Evolutionary conservation across 768 basidiomycete genomes (phyloP).

Genomic region (Mycena indigotica): DNA sequence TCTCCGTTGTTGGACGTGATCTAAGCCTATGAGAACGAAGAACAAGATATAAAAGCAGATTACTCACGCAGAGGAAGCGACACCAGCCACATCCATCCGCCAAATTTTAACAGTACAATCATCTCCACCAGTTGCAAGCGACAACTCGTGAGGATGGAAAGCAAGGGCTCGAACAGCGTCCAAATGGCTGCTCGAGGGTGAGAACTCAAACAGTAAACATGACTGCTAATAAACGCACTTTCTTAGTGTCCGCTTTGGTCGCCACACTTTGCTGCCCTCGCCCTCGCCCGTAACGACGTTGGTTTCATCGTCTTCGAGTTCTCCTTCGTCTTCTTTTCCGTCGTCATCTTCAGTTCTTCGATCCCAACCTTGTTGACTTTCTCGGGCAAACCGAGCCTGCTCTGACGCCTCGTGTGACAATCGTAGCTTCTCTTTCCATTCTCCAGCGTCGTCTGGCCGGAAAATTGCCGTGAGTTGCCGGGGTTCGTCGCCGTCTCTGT

Average conservation of each 20-base stretch:
- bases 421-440: constrained; percentile 83
- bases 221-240: constrained; percentile 60
- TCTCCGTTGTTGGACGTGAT: constrained; percentile 74
- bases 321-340: constrained; percentile 69
- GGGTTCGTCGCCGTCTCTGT: constrained; percentile 53
- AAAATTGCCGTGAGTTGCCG: constrained; percentile 79
- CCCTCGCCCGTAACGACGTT: constrained; percentile 67
- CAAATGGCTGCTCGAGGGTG: constrained; percentile 65
- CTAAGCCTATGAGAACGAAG: constrained; percentile 36
- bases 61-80: constrained; percentile 79
- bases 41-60: constrained; percentile 15
- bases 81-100: constrained; percentile 78
- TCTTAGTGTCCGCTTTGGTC: constrained; percentile 81
- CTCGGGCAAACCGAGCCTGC: constrained; percentile 46
- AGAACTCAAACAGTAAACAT: constrained; percentile 7
- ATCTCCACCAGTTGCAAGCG: constrained; percentile 91
- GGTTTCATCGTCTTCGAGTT: constrained; percentile 66
- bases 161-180: constrained; percentile 90
- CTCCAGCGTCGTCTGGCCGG: constrained; percentile 79
- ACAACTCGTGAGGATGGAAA: constrained; percentile 84
- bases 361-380: constrained; percentile 52
- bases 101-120: constrained; percentile 96
- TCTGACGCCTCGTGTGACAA: constrained; percentile 65
- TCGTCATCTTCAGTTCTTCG: constrained; percentile 62
- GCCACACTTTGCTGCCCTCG: constrained; percentile 79